Percentiles rank a stretch among this genome's conserved stretches.
These are phyloP conservation scores for Tetracentron sinense DNA, from an alignment of 164 flowering plant genomes.

Conservation along the genomic window DNA sequence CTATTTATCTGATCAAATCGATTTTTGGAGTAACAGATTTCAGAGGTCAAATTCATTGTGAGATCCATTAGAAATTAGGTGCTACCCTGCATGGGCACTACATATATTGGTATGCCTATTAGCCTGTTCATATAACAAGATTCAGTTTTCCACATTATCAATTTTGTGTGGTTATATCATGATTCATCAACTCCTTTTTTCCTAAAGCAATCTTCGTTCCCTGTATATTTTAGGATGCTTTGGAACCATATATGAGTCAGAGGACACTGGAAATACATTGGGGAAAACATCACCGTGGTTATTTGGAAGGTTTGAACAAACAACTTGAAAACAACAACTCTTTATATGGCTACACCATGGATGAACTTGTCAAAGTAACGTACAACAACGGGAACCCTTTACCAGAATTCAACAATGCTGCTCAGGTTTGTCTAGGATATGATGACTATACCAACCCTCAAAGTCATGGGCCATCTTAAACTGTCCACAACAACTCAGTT, in stretches of 20 bases:
- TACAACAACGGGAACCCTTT: constrained; percentile 89
- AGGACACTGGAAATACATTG: constrained; percentile 82
- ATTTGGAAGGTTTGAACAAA: constrained; percentile 75
- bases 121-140: not conserved
- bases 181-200: not conserved
- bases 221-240: constrained; percentile 61
- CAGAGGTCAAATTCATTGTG: not conserved
- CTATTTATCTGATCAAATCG: no score
- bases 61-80: not conserved
- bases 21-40: not conserved
- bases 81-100: not conserved
- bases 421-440: constrained; percentile 48
- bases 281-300: constrained; percentile 72
- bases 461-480: not conserved
- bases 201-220: not conserved
- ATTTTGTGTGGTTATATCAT: not conserved
- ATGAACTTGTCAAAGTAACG: constrained; percentile 79
- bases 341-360: constrained; percentile 75
- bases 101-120: not conserved
- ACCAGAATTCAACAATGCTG: constrained; percentile 83
- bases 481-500: no score
- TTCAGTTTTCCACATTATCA: not conserved
- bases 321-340: constrained; percentile 58
- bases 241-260: constrained; percentile 88
- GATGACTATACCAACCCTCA: not conserved